These are phyloP conservation scores for Circinella umbellata DNA, from an alignment of 371 early-diverging fungal species.

Conservation along the genomic window DNA sequence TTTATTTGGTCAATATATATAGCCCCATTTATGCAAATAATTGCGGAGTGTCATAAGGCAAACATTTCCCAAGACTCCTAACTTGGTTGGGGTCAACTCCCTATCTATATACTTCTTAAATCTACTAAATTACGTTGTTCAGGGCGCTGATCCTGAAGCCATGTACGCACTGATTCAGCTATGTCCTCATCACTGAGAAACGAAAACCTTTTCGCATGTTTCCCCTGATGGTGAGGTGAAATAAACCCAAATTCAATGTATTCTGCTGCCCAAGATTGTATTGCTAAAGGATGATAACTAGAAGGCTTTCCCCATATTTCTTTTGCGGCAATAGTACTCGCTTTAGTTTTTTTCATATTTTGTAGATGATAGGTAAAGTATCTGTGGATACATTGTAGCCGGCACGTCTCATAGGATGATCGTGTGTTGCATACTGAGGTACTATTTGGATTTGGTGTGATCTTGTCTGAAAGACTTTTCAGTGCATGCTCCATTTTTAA, in stretches of 20 bases:
- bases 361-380: too few relatives aligned
- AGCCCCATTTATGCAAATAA: constrained; percentile 20
- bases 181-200: constrained; percentile 13
- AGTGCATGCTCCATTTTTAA: too few relatives aligned
- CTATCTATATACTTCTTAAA: background rate
- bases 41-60: background rate
- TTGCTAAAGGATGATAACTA: background rate
- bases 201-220: constrained; percentile 5
- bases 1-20: constrained; percentile 3
- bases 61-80: background rate
- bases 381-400: too few relatives aligned
- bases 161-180: background rate
- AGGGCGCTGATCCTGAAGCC: background rate
- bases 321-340: too few relatives aligned
- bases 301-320: too few relatives aligned
- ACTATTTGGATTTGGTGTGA: too few relatives aligned
- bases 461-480: too few relatives aligned
- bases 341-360: too few relatives aligned
- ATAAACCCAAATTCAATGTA: constrained; percentile 5
- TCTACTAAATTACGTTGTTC: background rate
- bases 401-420: too few relatives aligned
- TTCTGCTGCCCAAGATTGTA: constrained; percentile 6
- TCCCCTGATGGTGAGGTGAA: constrained; percentile 10
- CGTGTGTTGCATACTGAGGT: too few relatives aligned
- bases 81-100: background rate